Evolutionary conservation across 495 filamentous ascomycete genomes (phyloP).

Genomic region (Aspergillus baeticus): DNA sequence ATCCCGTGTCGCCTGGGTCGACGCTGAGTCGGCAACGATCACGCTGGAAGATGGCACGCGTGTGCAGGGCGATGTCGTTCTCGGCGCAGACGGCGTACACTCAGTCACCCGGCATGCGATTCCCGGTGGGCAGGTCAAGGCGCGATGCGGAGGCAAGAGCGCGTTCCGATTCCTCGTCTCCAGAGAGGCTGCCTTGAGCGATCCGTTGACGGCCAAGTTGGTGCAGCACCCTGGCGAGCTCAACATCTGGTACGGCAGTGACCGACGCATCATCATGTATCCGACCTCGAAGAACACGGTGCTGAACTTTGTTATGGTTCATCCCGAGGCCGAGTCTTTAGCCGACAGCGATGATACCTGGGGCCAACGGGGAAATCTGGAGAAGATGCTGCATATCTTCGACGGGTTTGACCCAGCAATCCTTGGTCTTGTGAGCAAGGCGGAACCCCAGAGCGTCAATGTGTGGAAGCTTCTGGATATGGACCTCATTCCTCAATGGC

Average conservation of each 20-base stretch:
- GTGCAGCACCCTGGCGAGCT: neutral
- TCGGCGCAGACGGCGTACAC: constrained; percentile 8
- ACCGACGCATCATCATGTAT: constrained; percentile 6
- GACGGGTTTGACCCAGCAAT: neutral
- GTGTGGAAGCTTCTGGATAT: constrained; percentile 5
- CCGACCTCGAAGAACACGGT: neutral
- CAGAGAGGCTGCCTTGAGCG: neutral
- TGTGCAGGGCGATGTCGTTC: neutral
- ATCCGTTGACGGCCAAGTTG: neutral
- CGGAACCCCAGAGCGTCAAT: neutral
- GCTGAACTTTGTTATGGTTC: constrained; percentile 2
- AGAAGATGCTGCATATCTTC: neutral
- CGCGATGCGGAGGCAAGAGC: constrained; percentile 1
- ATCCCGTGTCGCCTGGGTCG: neutral
- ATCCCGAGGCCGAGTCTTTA: neutral
- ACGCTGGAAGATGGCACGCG: constrained; percentile 1
- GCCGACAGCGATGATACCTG: neutral
- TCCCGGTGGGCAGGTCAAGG: neutral
- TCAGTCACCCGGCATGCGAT: neutral
- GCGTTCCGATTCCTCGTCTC: constrained; percentile 2
- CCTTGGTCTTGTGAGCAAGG: neutral
- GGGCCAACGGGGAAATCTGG: neutral
- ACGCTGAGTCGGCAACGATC: neutral
- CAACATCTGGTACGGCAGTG: neutral
- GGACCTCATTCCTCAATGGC: neutral